A percentile compares a stretch with the other conserved stretches of the same genome.
Conservation (phyloP, 805 yeast species). For the Sugiyamaella valdiviana region DNA sequence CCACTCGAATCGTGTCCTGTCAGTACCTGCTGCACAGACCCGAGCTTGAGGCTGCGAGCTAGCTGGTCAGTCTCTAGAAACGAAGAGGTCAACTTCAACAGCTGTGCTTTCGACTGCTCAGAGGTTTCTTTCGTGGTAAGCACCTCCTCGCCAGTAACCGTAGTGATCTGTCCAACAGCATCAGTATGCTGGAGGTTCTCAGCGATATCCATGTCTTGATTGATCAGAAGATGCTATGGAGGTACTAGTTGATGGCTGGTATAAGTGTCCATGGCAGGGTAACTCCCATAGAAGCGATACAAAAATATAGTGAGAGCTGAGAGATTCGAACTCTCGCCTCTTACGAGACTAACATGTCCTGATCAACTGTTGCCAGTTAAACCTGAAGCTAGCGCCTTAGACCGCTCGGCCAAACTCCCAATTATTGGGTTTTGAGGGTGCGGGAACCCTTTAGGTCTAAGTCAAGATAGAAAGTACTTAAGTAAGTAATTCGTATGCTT, state of each 20-base stretch:
- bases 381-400: not conserved
- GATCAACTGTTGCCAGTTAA: not conserved
- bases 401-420: not conserved
- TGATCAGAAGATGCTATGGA: not conserved
- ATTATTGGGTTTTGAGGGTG: not conserved
- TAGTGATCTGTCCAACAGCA: conserved; percentile 16
- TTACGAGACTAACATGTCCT: not conserved
- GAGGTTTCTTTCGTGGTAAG: conserved; percentile 5
- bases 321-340: not conserved
- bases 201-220: not conserved
- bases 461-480: too few species aligned
- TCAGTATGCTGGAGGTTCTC: not conserved
- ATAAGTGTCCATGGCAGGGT: not conserved
- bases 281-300: not conserved
- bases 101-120: conserved; percentile 2
- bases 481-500: too few species aligned
- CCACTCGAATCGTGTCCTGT: not conserved
- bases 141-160: conserved; percentile 17
- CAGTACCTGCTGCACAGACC: conserved; percentile 14
- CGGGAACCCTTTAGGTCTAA: too few species aligned
- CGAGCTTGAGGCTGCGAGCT: conserved; percentile 18
- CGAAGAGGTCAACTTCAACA: conserved; percentile 11
- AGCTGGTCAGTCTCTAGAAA: conserved; percentile 16
- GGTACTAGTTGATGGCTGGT: not conserved
- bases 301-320: not conserved